Evolutionary conservation across 441 rosid species (phyloP).

Genomic region (Croton setiger): DNA sequence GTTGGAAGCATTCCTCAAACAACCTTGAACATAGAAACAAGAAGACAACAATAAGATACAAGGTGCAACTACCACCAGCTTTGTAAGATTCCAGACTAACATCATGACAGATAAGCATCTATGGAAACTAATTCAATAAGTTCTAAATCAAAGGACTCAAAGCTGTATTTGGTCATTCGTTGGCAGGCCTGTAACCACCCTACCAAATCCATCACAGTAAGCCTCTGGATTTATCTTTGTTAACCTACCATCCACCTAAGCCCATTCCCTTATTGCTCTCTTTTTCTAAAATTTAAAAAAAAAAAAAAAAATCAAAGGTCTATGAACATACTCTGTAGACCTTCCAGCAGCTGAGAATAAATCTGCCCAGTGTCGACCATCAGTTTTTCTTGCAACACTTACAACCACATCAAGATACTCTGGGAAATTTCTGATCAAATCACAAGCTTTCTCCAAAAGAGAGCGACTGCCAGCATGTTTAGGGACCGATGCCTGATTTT

Average conservation of each 20-base stretch:
- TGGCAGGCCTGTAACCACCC: no score
- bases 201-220: background rate
- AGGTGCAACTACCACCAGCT: slow-evolving; percentile 3
- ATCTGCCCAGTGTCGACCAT: slow-evolving; percentile 99
- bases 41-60: slow-evolving; percentile 12
- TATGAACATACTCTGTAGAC: slow-evolving; percentile 79
- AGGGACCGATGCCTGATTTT: slow-evolving; percentile 55
- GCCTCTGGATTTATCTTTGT: background rate
- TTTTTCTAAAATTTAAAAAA: no score
- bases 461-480: slow-evolving; percentile 41
- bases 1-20: slow-evolving; percentile 97
- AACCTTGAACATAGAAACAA: slow-evolving; percentile 48
- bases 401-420: slow-evolving; percentile 97
- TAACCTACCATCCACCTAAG: background rate
- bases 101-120: background rate
- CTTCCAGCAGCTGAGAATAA: slow-evolving; percentile 95
- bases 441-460: slow-evolving; percentile 89
- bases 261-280: no score
- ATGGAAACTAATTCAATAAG: background rate
- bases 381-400: slow-evolving; percentile 98
- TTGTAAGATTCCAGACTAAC: background rate
- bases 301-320: slow-evolving; percentile 6
- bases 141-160: background rate
- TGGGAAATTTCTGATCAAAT: slow-evolving; percentile 79
- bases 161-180: background rate